Percentiles rank a stretch among this genome's conserved stretches.
These are phyloP conservation scores for Sordariomycetes sp. DNA, from an alignment of 2,329 filamentous ascomycete species.

Conservation along the genomic window DNA sequence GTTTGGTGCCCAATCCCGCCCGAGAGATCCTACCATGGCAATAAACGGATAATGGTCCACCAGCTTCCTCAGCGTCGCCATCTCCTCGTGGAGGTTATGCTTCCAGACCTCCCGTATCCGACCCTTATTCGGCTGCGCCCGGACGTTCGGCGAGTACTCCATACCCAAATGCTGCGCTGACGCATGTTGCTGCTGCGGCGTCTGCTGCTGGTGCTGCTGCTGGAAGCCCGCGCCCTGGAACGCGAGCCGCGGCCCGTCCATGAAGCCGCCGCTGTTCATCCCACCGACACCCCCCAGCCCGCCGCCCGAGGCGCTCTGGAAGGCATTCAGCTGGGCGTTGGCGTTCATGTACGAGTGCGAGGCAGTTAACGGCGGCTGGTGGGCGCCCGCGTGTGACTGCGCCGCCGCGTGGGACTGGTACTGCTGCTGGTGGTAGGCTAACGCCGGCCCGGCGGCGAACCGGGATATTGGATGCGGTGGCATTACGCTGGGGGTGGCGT, in stretches of 20 bases:
- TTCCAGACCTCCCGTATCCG: conserved; percentile 96
- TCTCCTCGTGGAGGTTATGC: conserved; percentile 81
- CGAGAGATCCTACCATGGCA: conserved; percentile 58
- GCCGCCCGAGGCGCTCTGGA: conserved; percentile 39
- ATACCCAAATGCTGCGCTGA: conserved; percentile 24
- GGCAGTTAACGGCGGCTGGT: conserved; percentile 40
- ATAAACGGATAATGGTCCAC: conserved; percentile 91
- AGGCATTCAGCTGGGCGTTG: conserved; percentile 55
- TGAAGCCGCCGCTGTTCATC: conserved; percentile 30
- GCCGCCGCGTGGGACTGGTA: conserved; percentile 35
- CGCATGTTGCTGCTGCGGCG: conserved; percentile 36
- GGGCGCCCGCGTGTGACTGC: conserved; percentile 33
- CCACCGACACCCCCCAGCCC: conserved; percentile 45
- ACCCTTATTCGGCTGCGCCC: conserved; percentile 54
- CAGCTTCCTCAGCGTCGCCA: conserved; percentile 68
- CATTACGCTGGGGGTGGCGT: conserved; percentile 15
- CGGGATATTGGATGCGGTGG: conserved; percentile 25
- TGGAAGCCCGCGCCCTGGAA: conserved; percentile 19
- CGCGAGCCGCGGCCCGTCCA: conserved; percentile 8
- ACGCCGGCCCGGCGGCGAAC: conserved; percentile 30
- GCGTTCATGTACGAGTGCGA: conserved; percentile 60
- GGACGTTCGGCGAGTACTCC: conserved; percentile 19
- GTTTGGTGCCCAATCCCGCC: not conserved
- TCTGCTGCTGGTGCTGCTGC: conserved; percentile 35
- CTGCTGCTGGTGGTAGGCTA: conserved; percentile 30